These are phyloP conservation scores for Teratosphaeria gauchensis DNA, from an alignment of 2,329 filamentous ascomycete genomes.

Conservation along the genomic window DNA sequence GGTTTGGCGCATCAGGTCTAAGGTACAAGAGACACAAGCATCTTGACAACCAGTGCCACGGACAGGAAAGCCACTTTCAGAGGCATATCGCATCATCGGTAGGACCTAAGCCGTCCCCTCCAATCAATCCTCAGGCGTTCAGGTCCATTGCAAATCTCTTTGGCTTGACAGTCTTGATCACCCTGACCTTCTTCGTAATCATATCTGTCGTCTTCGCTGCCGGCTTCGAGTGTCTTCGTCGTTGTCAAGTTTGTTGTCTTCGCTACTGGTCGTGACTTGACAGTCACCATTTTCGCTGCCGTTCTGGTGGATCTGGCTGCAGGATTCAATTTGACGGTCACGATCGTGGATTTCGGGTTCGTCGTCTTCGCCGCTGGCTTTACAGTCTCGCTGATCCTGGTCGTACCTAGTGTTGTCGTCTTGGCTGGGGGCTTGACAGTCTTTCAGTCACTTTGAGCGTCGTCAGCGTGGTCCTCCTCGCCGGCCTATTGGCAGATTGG, in stretches of 20 bases:
- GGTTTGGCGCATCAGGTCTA: neutral
- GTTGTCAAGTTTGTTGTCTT: neutral
- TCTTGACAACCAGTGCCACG: neutral
- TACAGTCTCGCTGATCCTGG: neutral
- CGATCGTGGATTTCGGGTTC: neutral
- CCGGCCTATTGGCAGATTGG: neutral
- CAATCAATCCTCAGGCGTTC: neutral
- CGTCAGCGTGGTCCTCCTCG: neutral
- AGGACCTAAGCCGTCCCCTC: neutral
- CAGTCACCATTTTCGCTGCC: neutral
- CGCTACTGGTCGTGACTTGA: neutral
- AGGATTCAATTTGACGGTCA: neutral
- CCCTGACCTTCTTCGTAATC: neutral
- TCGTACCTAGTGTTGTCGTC: neutral
- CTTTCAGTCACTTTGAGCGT: neutral
- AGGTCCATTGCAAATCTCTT: neutral
- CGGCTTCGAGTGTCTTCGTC: neutral
- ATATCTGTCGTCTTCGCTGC: neutral
- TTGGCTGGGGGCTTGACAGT: no score
- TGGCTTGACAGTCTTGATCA: neutral
- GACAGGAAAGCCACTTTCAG: no score
- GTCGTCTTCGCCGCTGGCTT: neutral
- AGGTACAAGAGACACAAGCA: neutral
- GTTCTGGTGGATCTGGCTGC: neutral
- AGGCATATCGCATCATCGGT: no score